Evolutionary conservation across 306 rosid species (phyloP).

Genomic region (Gastrolobium villosum): DNA sequence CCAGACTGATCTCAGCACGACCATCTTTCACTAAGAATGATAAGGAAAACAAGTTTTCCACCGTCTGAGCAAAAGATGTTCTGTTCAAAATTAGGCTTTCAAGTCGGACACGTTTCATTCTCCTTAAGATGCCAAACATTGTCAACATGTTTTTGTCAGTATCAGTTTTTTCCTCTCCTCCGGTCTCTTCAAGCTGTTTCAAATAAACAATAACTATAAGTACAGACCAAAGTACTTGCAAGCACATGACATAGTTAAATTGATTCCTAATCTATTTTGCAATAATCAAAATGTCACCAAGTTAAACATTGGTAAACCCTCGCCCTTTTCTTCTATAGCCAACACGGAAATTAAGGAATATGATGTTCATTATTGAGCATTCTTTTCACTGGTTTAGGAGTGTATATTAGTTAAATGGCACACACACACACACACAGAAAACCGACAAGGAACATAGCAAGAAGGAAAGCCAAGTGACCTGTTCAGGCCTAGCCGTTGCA

Average conservation of each 20-base stretch:
- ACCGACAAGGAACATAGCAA: background rate
- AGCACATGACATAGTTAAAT: background rate
- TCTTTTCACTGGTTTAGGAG: background rate
- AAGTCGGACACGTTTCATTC: conserved; percentile 56
- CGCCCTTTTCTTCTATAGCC: too few relatives aligned
- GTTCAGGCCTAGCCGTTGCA: conserved; percentile 66
- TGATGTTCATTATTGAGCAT: background rate
- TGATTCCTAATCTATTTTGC: background rate
- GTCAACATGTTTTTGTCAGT: conserved; percentile 80
- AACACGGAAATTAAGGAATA: background rate
- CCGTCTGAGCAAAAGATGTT: conserved; percentile 79
- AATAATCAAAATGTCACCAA: background rate
- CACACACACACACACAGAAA: background rate
- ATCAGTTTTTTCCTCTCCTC: conserved; percentile 63
- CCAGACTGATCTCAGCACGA: conserved; percentile 69
- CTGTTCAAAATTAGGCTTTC: conserved; percentile 75
- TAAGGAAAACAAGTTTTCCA: conserved; percentile 84
- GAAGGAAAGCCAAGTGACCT: conserved; percentile 54
- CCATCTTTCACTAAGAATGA: conserved; percentile 93
- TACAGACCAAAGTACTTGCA: conserved; percentile 22
- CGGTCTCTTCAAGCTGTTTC: conserved; percentile 65
- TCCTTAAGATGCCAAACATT: conserved; percentile 71
- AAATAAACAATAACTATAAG: conserved; percentile 29
- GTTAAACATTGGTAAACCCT: background rate
- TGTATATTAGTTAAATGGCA: background rate